A percentile compares a stretch with the other conserved stretches of the same genome.
phyloP scores from a whole-genome alignment of 495 filamentous ascomycete species.

The Penicillium arizonense region DNA sequence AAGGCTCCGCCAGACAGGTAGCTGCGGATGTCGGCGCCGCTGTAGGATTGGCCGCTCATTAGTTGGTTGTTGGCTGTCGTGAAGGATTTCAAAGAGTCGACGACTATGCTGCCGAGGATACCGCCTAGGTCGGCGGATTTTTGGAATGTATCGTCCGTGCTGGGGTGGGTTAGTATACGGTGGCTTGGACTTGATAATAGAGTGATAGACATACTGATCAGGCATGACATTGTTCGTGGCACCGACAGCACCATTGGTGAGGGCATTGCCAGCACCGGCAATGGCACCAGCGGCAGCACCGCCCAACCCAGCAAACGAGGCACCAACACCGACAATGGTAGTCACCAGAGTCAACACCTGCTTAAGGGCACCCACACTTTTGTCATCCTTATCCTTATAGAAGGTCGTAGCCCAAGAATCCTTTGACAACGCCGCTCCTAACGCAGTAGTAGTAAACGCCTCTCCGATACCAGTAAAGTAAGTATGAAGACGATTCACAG shows the following conservation, averaged over 20 bases:
- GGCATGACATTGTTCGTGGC: slow-evolving; percentile 1
- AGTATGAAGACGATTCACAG: slow-evolving; percentile 17
- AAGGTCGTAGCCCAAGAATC: slow-evolving; percentile 24
- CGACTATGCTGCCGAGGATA: slow-evolving; percentile 17
- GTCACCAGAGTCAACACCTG: slow-evolving; percentile 11
- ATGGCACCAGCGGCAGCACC: slow-evolving; percentile 6
- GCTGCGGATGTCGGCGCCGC: slow-evolving; percentile 22
- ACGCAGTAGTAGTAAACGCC: slow-evolving; percentile 19
- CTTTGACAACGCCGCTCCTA: slow-evolving; percentile 24
- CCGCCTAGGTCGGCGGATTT: slow-evolving; percentile 27
- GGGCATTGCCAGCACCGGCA: slow-evolving; percentile 11
- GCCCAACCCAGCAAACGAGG: slow-evolving; percentile 20
- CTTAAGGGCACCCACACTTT: slow-evolving; percentile 14
- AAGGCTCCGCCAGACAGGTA: slow-evolving; percentile 23
- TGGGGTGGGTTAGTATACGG: background rate
- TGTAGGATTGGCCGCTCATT: slow-evolving; percentile 22
- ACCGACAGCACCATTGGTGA: slow-evolving; percentile 4
- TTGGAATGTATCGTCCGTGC: slow-evolving; percentile 20
- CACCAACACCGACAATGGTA: slow-evolving; percentile 20
- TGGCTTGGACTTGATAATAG: background rate
- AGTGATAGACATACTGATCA: slow-evolving; percentile 5
- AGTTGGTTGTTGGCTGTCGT: slow-evolving; percentile 24
- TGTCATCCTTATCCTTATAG: slow-evolving; percentile 25
- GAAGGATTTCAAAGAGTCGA: slow-evolving; percentile 18
- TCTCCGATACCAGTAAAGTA: slow-evolving; percentile 23